Percentiles rank a stretch among this genome's conserved stretches.
phyloP scores from a whole-genome alignment of 23 red algal species.

The Cyanidium caldarium region DNA sequence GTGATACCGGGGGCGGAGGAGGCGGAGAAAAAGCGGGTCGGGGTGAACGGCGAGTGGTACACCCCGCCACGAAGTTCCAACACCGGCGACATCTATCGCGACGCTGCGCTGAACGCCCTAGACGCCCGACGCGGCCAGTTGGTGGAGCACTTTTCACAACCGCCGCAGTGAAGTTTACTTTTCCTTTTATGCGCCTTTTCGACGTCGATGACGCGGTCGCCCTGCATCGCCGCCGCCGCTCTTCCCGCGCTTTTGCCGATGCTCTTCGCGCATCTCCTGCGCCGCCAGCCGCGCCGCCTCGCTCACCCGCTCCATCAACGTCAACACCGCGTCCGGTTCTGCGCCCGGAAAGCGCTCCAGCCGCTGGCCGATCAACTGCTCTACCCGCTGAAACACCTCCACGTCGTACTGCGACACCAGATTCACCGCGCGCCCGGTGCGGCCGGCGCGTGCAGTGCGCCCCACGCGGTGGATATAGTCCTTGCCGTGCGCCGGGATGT shows the following conservation, averaged over 20 bases:
- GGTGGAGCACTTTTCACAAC: background rate
- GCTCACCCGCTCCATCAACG: slow-evolving; percentile 64
- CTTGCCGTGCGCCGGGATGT: slow-evolving; percentile 85
- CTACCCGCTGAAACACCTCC: slow-evolving; percentile 77
- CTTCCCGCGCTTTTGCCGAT: background rate
- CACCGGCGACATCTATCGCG: slow-evolving; percentile 15
- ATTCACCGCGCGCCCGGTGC: slow-evolving; percentile 77
- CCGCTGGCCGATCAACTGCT: slow-evolving; percentile 87
- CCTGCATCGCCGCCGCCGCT: background rate
- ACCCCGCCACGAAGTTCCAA: slow-evolving; percentile 1
- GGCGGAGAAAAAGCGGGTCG: background rate
- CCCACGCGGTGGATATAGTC: slow-evolving; percentile 97
- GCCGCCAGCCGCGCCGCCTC: slow-evolving; percentile 54
- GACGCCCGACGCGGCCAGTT: slow-evolving; percentile 4
- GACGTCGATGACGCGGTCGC: background rate
- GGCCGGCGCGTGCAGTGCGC: slow-evolving; percentile 74
- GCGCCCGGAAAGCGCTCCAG: slow-evolving; percentile 37
- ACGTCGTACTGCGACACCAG: slow-evolving; percentile 97
- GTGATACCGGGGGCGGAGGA: background rate
- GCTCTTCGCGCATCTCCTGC: slow-evolving; percentile 3
- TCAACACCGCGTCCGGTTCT: slow-evolving; percentile 45
- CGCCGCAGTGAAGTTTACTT: background rate
- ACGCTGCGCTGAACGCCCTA: slow-evolving; percentile 9
- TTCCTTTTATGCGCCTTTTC: background rate
- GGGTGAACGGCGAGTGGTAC: background rate